Evolutionary conservation across 1,284 basidiomycete genomes (phyloP), one percentile per base, ranked within the genome.

Genomic region (Ganoderma sinense): DNA sequence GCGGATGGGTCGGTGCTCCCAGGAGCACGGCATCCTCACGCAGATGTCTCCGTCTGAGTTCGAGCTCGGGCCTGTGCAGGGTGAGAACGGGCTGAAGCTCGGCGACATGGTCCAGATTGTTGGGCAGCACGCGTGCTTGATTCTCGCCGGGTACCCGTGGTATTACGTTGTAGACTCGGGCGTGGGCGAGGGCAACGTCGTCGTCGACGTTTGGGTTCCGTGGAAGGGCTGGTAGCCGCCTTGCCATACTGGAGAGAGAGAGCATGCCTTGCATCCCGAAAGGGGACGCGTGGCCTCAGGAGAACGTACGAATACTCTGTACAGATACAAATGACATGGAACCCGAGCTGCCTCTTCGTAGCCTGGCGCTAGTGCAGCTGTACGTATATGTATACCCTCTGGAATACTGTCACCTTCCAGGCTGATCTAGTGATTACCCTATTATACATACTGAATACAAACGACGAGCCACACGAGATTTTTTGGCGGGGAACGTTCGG

Each of bases 121-220:
- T 59, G 91, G 92, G 5, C 92, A 94, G 77, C 91, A 94, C 76
- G 92, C 91, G 11, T 97, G 95, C 76, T 79, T 96, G 73, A 94
- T 91, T 59, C 83, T 87, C 74, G 94, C 95, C 64, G 89, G 87
- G 16, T 87, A 94, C 77, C 91, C 91, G 1, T 96, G 92, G 92
- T 94, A 91, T 78, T 96, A 95, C 77, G 83, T 96, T 26, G 89
- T 94, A 1, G 94, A 96, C 74, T 87, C 88, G 6, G 78, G 80
- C 43, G 75, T 83, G 5, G 80, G 83, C 64, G 83, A 85, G 55
- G 75, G 81, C 72, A 81, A 85, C 62, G 83, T 82, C 62, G 91
- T 97, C 13, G 89, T 91, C 23, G 95, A 97, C 80, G 84, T 97
- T 45, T 97, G 95, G 95, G 90, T 95, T 41, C 90, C 94, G 10